Base-by-base conservation (phyloP, 2,329 filamentous ascomycete genomes). In the Microsporum canis region DNA sequence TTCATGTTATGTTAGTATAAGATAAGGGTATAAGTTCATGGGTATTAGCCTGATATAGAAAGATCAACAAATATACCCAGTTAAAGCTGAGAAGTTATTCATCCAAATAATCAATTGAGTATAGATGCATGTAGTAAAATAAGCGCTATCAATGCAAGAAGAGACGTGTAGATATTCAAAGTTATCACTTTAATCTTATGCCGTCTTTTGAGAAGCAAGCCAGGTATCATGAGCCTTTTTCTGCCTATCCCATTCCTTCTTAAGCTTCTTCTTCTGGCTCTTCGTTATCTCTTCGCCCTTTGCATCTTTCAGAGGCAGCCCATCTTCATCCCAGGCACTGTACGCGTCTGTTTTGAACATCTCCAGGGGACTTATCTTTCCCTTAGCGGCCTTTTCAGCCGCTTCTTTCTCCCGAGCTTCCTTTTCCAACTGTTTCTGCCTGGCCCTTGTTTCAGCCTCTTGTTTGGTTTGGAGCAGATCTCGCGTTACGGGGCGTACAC, bases 181-280 rank as follows among this genome's bases (percentile, higher is more conserved):
- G 45, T 4, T 3, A 29, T 10, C 14, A 29, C 5, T 14, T 29
- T 29, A 51, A 14, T 8, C 5, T 51, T 23, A 55, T 14, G 51
- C 31, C 2, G 31, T 55, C 51, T 55, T 34, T 29, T 55, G 51
- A 31, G 31, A n/a, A 34, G 51, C 31, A 55, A 74, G 61, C 72
- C 77, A 88, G 64, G 86, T 84, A 65, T 91, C 87, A 72, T 91
- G 86, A 62, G 83, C 73, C 80, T 92, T 95, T 80, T 91, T 94
- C 78, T 96, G 92, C 71, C 81, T 85, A 68, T 95, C 88, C 89
- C 89, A 95, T 61, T 90, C 86, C 79, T 96, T 96, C 76, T 80
- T 86, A 67, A 96, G 73, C 78, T 89, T 91, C 81, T 96, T 96
- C 58, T 77, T 70, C 70, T 85, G 83, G 63, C 82, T 88, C 79